phyloP scores from a whole-genome alignment of 2,329 filamentous ascomycete species.

The Ophiostoma triangulosporum region DNA sequence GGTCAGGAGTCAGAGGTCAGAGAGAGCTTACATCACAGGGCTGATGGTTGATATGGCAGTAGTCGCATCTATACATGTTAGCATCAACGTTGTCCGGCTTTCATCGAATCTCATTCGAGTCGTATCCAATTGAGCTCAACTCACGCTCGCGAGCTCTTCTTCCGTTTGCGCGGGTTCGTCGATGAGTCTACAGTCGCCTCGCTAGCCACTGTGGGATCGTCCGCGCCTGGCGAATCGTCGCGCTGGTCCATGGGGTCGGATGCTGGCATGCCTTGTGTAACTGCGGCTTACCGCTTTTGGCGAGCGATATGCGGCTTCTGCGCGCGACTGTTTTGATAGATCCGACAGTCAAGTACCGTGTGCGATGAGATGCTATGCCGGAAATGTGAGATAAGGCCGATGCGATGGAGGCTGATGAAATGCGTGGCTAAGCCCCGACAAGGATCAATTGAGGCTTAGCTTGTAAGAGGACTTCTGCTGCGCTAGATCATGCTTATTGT shows the following conservation, averaged over 20 bases:
- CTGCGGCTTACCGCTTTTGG: too few relatives aligned
- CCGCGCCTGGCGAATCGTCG: constrained; percentile 2
- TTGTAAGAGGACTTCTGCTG: neutral
- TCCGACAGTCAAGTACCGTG: neutral
- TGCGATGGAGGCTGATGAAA: neutral
- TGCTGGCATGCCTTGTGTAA: neutral
- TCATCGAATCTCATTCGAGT: neutral
- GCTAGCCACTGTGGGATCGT: constrained; percentile 11
- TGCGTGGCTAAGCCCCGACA: neutral
- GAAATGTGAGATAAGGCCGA: neutral
- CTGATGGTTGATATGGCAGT: constrained; percentile 33
- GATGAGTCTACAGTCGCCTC: constrained; percentile 14
- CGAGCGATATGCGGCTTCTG: too few relatives aligned
- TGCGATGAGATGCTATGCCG: neutral
- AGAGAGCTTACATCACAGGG: constrained; percentile 26
- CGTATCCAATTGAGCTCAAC: constrained; percentile 7
- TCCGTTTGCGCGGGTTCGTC: constrained; percentile 22
- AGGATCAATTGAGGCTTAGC: neutral
- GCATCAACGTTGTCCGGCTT: neutral
- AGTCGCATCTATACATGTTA: constrained; percentile 27
- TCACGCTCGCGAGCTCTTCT: constrained; percentile 24
- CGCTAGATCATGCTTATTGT: too few relatives aligned
- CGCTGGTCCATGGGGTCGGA: constrained; percentile 10
- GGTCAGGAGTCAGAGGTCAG: too few relatives aligned
- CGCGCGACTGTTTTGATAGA: neutral